A percentile compares a stretch with the other conserved stretches of the same genome.
Evolutionary conservation across 768 basidiomycete genomes (phyloP).

Genomic region (Sarcomyxa edulis): DNA sequence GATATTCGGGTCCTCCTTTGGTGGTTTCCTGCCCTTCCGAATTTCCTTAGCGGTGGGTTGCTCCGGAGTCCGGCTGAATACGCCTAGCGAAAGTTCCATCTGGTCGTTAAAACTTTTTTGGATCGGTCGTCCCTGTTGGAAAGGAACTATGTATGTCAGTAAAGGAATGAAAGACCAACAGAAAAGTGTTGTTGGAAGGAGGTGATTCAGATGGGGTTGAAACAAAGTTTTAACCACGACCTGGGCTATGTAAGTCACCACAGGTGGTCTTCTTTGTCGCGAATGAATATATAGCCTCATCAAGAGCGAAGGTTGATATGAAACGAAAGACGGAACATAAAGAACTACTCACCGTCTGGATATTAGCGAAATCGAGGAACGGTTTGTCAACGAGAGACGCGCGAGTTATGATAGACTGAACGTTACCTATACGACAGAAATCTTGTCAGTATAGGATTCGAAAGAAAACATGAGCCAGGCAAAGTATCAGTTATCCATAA

Average conservation of each 20-base stretch:
- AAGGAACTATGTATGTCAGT: conserved; percentile 2
- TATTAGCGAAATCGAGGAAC: no score
- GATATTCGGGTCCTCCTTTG: no score
- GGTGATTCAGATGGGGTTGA: conserved; percentile 66
- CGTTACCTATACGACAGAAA: conserved; percentile 1
- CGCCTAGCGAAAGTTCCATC: no score
- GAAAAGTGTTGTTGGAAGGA: no score
- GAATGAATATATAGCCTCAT: conserved; percentile 65
- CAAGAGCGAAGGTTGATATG: conserved; percentile 16
- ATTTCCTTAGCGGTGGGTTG: no score
- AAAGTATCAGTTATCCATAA: conserved; percentile 15
- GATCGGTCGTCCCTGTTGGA: no score
- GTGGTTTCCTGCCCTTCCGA: no score
- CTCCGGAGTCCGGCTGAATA: no score
- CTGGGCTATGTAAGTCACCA: conserved; percentile 60
- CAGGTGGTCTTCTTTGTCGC: conserved; percentile 57
- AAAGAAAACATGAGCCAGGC: conserved; percentile 5
- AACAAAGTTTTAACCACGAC: conserved; percentile 54
- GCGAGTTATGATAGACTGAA: neutral
- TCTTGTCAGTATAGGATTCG: conserved; percentile 6
- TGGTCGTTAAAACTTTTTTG: no score
- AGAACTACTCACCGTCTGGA: conserved; percentile 37
- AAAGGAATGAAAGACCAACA: no score
- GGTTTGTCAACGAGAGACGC: no score
- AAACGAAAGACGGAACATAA: neutral